Evolutionary conservation across 768 basidiomycete genomes (phyloP), one percentile per base, ranked within the genome.

Genomic region (Lactarius trivialis): DNA sequence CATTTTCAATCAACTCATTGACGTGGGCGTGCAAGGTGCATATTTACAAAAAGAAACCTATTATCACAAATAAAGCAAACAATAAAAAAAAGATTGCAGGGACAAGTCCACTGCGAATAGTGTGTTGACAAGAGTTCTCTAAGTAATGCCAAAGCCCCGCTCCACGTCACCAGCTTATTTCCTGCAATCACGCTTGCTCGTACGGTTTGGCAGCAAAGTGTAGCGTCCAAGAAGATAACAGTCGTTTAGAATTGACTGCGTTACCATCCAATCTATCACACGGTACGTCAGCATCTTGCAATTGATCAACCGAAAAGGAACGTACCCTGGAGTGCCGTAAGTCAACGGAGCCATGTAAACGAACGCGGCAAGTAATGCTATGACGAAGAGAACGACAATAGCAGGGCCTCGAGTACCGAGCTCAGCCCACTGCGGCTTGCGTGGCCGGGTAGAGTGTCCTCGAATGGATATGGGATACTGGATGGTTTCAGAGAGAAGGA

Each of bases 271-370:
- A 78, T 48, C 94, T 96, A 68, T 32, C 55, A 49, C 54, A 28
- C 21, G 55, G 17, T 43, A 68, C 32, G 65, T 39, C 63, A 68
- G 54, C 39, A 51, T 56, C 54, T 60, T 48, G 45, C 66, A 33
- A 28, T 50, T 51, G 53, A 43, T 34, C 32, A 37, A 52, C 21
- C 45, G 43, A 48, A 33, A 48, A 21, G 52, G 65, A 4, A 79
- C 89, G 71, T 76, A 97, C 94, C 93, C 91, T 65, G 94, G 93
- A n/a, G 89, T 88, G 48, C 95, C 97, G 72, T 96, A 99, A 17
- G 96, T 98, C 69, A 99, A 76, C 45, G 97, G 96, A 15, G 89
- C 82, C 56, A 96, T 76, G 79, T 83, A 98, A 43, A 82, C 68
- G 64, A 89, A 87, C 76, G 87, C 77, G 26, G 77, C 73, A 54